Evolutionary conservation across 2,329 filamentous ascomycete species (phyloP).

Genomic region (Xylariaceae sp.): DNA sequence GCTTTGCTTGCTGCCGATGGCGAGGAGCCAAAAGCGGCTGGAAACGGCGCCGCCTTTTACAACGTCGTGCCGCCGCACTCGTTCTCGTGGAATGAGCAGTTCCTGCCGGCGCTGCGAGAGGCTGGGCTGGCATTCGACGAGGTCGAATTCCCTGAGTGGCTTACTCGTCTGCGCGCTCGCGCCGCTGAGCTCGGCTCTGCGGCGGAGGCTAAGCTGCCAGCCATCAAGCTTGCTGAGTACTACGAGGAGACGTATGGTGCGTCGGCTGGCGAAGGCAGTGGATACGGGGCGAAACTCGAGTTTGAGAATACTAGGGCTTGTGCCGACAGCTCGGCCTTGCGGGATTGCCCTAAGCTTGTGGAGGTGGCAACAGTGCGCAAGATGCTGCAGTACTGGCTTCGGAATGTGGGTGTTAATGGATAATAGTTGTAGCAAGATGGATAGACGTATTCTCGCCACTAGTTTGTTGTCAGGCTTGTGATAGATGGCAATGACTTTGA

Average conservation of each 20-base stretch:
- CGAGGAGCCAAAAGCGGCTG: too few species aligned
- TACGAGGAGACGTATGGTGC: conserved; percentile 22
- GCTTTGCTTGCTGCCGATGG: conserved; percentile 10
- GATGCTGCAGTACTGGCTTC: conserved; percentile 26
- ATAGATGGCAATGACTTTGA: too few species aligned
- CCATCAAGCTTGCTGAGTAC: conserved; percentile 24
- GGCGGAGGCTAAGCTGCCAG: conserved; percentile 23
- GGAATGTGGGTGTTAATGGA: background rate
- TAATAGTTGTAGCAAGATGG: too few species aligned
- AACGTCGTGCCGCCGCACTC: conserved; percentile 25
- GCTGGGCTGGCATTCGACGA: conserved; percentile 34
- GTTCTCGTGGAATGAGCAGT: conserved; percentile 34
- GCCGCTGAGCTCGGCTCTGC: conserved; percentile 21
- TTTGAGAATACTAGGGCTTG: conserved; percentile 21
- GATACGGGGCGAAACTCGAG: conserved; percentile 9
- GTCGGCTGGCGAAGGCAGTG: conserved; percentile 7
- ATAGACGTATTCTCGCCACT: too few species aligned
- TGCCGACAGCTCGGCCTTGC: conserved; percentile 21
- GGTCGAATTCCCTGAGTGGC: conserved; percentile 33
- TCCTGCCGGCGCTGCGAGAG: conserved; percentile 28
- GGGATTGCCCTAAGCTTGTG: conserved; percentile 21
- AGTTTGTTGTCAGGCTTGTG: too few species aligned
- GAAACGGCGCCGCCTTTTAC: conserved; percentile 18
- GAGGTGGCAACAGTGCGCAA: conserved; percentile 23
- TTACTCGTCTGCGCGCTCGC: conserved; percentile 26